A percentile compares a stretch with the other conserved stretches of the same genome.
phyloP scores from a whole-genome alignment of 2,329 filamentous ascomycete genomes.

The Cercospora nicotianae region DNA sequence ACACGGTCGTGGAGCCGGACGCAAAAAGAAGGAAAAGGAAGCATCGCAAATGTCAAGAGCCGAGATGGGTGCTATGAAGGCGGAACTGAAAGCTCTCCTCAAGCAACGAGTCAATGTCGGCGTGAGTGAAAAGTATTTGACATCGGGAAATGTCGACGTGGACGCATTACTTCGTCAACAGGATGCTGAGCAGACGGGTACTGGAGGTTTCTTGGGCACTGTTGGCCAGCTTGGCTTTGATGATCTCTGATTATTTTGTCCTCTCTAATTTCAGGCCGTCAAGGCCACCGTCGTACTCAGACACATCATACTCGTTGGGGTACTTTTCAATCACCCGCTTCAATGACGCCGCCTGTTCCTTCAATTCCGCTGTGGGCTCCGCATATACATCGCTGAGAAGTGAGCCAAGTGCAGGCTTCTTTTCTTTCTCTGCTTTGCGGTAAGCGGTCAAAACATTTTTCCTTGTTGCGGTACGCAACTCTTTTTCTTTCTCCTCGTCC shows the following conservation, averaged over 20 bases:
- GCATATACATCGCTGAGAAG: conserved; percentile 92
- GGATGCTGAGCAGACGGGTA: conserved; percentile 55
- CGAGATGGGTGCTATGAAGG: conserved; percentile 68
- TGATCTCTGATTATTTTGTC: conserved; percentile 26
- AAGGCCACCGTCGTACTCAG: conserved; percentile 71
- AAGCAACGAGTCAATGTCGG: conserved; percentile 77
- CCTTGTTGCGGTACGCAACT: conserved; percentile 63
- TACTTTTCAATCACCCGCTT: conserved; percentile 78
- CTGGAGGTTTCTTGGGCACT: conserved; percentile 63
- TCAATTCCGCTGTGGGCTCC: conserved; percentile 75
- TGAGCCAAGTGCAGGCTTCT: conserved; percentile 68
- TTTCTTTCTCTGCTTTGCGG: conserved; percentile 75
- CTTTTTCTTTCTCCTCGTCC: conserved; percentile 80
- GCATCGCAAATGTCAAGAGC: conserved; percentile 67
- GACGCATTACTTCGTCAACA: conserved; percentile 60
- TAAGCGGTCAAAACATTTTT: conserved; percentile 84
- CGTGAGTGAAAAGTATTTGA: conserved; percentile 83
- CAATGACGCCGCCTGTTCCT: conserved; percentile 73
- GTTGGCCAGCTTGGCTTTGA: conserved; percentile 49
- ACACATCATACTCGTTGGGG: conserved; percentile 86
- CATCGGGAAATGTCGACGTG: conserved; percentile 80
- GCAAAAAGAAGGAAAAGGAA: conserved; percentile 73
- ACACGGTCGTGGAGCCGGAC: conserved; percentile 63
- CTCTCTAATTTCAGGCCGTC: conserved; percentile 54
- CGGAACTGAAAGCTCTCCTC: conserved; percentile 70